Evolutionary conservation across 495 filamentous ascomycete genomes (phyloP), one percentile per base, ranked within the genome.

Genomic region (Baudoinia panamericana): DNA sequence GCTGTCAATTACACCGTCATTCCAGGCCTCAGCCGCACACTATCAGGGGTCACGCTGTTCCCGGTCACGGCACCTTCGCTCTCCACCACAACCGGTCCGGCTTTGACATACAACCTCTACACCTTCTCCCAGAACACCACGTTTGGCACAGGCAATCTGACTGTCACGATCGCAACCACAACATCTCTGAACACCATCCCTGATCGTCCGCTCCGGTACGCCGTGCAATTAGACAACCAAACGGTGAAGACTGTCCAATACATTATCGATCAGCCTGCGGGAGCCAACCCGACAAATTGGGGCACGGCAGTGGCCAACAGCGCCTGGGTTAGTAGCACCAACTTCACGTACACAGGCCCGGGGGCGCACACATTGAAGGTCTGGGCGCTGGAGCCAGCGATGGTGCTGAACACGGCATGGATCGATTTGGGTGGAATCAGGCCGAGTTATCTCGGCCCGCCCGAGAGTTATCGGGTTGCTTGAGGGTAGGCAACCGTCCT

Each of bases 351-450:
- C 7, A 43, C 59, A 8, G 45, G 43, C 8, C 56, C 61, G 40
- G 75, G 75, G 8, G 63, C 63, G 31, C 71, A 78, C 46, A 75
- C 61, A 23, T 53, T 82, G 38, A 70, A 71, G 34, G 40, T 83
- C 16, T 76, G 74, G 70, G 63, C 69, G 18, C 57, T 79, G 36
- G 72, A 79, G 61, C 67, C 75, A 27, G 73, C 72, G 16, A 60
- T 82, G 1, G 62, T 80, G n/a, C 63, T 84, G 31, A 73, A 82
- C 62, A 82, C 79, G 60, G 61, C 82, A 22, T 62, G 81, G 5
- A 35, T 83, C 3, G 65, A 84, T 57, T 46, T 83, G 33, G 80
- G 79, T 0, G 79, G 78, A n/a, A 71, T 81, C 5, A 61, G 71
- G 36, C 55, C 61, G 20, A 75, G 70, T 36, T 83, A 81, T 56